Evolutionary conservation across 176 grass and related monocot species (phyloP), one percentile per base, ranked within the genome.

Genomic region (Alopecurus myosuroides): DNA sequence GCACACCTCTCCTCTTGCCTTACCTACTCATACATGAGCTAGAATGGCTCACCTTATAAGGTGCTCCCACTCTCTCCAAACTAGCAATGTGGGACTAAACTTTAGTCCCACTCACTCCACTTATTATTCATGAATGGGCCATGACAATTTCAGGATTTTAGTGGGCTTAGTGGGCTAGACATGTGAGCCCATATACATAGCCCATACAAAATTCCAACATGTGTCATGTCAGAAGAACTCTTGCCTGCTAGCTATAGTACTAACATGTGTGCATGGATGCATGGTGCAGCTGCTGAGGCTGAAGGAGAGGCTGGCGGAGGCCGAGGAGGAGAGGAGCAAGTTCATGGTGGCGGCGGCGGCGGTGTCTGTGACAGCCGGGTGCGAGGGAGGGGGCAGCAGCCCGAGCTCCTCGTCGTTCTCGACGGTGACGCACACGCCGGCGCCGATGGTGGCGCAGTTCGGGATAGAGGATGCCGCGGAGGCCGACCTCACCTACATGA

Each of bases 391-490:
- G 4, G 72, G 82, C 42, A 88, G 91, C 79, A 99, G 97, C 82
- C 97, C 97, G 23, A 94, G 84, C 88, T 96, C 93, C 5, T 96
- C 94, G 64, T 97, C 92, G 9, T 94, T 97, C 84, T 97, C 97
- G 20, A 94, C 89, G 23, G 85, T 92, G 40, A 99, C 93, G 25
- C 78, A 93, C 90, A 90, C 48, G 37, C 46, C 46, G 46, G 46
- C 84, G 55, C 74, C 86, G 44, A 39, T 92, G 20, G 69, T 84
- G 31, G 77, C 78, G 45, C 87, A 98, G 49, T 91, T 94, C 65
- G 81, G 69, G 17, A 69, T 86, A 53, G 97, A 92, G 46, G 86
- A 61, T 15, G 88, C 88, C 71, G 82, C 88, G 79, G 82, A 84
- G 36, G 48, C 84, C n/a, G 88, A 91, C 78, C 82, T 92, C 57